Conservation (phyloP, 164 flowering plant genomes). For the Hamamelis virginiana region DNA sequence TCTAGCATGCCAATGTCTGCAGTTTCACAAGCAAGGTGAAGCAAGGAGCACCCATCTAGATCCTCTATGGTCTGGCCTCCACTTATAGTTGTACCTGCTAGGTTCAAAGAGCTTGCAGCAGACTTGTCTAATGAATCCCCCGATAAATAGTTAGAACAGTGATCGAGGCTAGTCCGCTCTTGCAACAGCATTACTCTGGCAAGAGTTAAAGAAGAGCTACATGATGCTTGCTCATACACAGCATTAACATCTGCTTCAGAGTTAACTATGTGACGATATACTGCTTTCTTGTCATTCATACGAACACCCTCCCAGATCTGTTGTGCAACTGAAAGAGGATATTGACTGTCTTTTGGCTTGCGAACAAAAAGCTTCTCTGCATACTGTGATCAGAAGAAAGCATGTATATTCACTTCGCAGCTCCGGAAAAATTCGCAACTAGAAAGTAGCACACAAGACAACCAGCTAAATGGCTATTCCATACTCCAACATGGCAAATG, state of each 20-base stretch:
- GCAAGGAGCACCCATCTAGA: constrained; percentile 74
- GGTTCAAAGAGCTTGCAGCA: constrained; percentile 39
- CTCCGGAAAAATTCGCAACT: neutral
- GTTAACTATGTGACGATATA: constrained; percentile 71
- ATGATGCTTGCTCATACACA: constrained; percentile 44
- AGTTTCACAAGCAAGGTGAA: constrained; percentile 92
- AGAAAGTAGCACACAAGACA: neutral
- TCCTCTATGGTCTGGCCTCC: constrained; percentile 50
- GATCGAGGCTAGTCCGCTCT: constrained; percentile 41
- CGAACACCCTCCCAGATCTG: constrained; percentile 83
- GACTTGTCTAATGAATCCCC: constrained; percentile 38
- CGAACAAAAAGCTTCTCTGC: constrained; percentile 83
- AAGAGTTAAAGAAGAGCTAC: constrained; percentile 50
- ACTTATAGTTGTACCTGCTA: constrained; percentile 31
- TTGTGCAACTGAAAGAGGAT: constrained; percentile 53
- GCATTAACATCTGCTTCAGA: constrained; percentile 78
- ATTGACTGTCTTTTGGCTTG: constrained; percentile 51
- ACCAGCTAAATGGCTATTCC: neutral
- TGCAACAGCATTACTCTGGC: constrained; percentile 75
- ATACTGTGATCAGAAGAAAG: constrained; percentile 52
- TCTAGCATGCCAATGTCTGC: constrained; percentile 94
- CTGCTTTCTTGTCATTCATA: constrained; percentile 81
- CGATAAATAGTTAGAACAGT: constrained; percentile 25
- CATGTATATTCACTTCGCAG: constrained; percentile 3
- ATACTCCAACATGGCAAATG: neutral